Percentiles rank a stretch among this genome's conserved stretches.
Evolutionary conservation across 208 protist species (phyloP).

Genomic region (Trypanosoma avium): DNA sequence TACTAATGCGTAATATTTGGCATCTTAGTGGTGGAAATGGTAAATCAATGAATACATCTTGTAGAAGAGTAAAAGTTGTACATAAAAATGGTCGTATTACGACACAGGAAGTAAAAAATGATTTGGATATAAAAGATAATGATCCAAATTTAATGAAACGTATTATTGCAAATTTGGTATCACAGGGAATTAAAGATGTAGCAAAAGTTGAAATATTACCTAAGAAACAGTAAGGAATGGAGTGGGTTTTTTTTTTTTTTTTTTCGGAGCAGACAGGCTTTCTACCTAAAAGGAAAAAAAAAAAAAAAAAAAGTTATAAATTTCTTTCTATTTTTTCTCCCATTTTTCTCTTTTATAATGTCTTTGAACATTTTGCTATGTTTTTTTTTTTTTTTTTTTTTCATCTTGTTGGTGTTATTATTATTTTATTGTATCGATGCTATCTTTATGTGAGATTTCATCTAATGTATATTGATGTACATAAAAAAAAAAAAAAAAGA

Average conservation of each 20-base stretch:
- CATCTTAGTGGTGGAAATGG: conserved; percentile 89
- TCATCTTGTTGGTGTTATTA: not conserved
- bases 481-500: too few relatives aligned
- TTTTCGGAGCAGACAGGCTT: too few relatives aligned
- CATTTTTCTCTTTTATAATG: not conserved
- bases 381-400: conserved; percentile 7
- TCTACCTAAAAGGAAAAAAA: not conserved
- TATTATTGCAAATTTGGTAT: conserved; percentile 63
- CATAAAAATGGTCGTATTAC: conserved; percentile 83
- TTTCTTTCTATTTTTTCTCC: not conserved
- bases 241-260: too few relatives aligned
- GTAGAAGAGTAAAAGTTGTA: conserved; percentile 77
- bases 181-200: conserved; percentile 88
- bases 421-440: not conserved
- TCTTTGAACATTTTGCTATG: too few relatives aligned
- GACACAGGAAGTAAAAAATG: conserved; percentile 82
- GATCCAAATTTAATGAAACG: conserved; percentile 46
- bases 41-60: conserved; percentile 80
- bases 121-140: conserved; percentile 64
- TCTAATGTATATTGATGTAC: conserved; percentile 6
- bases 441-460: not conserved
- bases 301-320: conserved; percentile 1
- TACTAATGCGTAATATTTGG: conserved; percentile 85
- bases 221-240: conserved; percentile 8
- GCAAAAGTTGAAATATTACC: conserved; percentile 52